phyloP scores from a whole-genome alignment of 768 basidiomycete genomes.

The Suillus cothurnatus region DNA sequence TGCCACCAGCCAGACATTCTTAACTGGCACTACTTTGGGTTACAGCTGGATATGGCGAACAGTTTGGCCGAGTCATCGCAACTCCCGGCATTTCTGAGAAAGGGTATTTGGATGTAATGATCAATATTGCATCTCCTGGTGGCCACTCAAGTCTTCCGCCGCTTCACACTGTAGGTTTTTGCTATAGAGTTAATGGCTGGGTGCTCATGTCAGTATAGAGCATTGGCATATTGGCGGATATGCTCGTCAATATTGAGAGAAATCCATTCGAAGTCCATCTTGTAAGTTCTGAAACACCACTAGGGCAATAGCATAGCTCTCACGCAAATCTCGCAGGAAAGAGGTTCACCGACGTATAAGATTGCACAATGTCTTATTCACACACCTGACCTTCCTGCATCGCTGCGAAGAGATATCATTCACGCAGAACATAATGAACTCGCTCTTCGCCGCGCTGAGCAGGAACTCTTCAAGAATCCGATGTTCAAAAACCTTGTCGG shows the following conservation, averaged over 20 bases:
- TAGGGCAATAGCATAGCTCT: background rate
- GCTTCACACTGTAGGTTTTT: slow-evolving; percentile 61
- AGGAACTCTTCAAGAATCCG: slow-evolving; percentile 43
- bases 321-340: slow-evolving; percentile 45
- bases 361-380: slow-evolving; percentile 70
- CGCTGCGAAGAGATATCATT: slow-evolving; percentile 50
- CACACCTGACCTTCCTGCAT: slow-evolving; percentile 52
- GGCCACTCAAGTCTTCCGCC: slow-evolving; percentile 90
- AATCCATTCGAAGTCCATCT: slow-evolving; percentile 59
- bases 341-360: slow-evolving; percentile 58
- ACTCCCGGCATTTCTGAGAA: slow-evolving; percentile 72
- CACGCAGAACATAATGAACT: slow-evolving; percentile 49
- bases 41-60: slow-evolving; percentile 51
- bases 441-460: slow-evolving; percentile 54
- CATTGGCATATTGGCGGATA: slow-evolving; percentile 77
- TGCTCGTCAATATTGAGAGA: slow-evolving; percentile 69
- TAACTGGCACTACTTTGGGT: slow-evolving; percentile 12
- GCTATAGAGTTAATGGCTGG: slow-evolving; percentile 6
- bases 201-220: slow-evolving; percentile 43
- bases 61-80: slow-evolving; percentile 58
- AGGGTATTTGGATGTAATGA: slow-evolving; percentile 61
- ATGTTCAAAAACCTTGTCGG: slow-evolving; percentile 48
- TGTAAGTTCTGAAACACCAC: slow-evolving; percentile 33
- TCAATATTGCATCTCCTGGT: slow-evolving; percentile 71
- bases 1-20: background rate